Base-by-base conservation (phyloP, 2,329 filamentous ascomycete species). In the Pseudogymnoascus sp. region DNA sequence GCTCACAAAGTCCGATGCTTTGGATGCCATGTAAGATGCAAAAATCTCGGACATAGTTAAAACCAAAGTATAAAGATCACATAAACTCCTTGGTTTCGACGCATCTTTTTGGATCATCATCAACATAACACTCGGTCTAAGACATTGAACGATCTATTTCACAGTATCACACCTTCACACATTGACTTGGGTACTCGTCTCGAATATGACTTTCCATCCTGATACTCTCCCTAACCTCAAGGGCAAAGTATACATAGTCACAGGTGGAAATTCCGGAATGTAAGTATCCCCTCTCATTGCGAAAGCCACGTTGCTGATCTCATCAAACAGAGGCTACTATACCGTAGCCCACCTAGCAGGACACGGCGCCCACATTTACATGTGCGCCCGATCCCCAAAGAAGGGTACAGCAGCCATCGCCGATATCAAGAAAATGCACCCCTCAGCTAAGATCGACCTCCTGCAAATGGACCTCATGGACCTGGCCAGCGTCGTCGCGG, bases 261-360 rank as follows among this genome's bases (percentile, higher is more conserved):
- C 78, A 13, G 78, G 77, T 42, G 77, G 77, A 0, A 79, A 79
- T 63, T 73, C 77, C 10, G 78, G 78, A 68, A 77, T 79, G 77
- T 77, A 68, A 68, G 75, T 73, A 62, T 67, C n/a, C 59, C 17
- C 19, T 59, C 19, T 33, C 64, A 59, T 44, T 37, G 63, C 59
- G 21, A 62, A 21, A 1, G 3, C 3, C 6, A 19, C 60, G 64
- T 65, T 23, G 4, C 64, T 59, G 29, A 66, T 40, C 62, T 68
- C 13, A 68, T 46, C 46, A 65, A 63, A 62, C 60, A 68, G 67
- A 64, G 67, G 67, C 59, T 68, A 68, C 61, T 61, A 63, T 59
- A 68, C 67, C 21, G 65, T 68, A 40, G 59, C 63, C n/a, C 64
- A 64, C 21, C 64, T 70, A 3, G 68, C 67, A 33, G 35, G 65